A percentile compares a stretch with the other conserved stretches of the same genome.
Evolutionary conservation across 805 yeast genomes (phyloP).

Genomic region (Yarrowia sp.): DNA sequence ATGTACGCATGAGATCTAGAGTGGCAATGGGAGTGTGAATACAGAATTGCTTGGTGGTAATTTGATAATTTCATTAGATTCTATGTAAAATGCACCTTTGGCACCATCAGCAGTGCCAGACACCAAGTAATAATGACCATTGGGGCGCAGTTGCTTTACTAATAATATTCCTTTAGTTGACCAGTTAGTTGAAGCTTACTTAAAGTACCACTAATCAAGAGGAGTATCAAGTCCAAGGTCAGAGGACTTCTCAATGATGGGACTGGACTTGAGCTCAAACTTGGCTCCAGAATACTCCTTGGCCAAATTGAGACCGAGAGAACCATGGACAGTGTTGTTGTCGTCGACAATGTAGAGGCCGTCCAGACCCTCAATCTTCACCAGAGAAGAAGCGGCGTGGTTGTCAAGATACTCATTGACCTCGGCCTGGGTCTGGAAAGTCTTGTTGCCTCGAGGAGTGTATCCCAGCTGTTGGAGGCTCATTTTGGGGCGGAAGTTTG

Average conservation of each 20-base stretch:
- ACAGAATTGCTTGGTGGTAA: too few relatives aligned
- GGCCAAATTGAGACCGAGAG: background rate
- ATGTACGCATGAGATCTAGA: too few relatives aligned
- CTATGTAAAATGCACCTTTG: background rate
- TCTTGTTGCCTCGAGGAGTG: constrained; percentile 12
- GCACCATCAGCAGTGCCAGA: background rate
- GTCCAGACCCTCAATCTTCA: constrained; percentile 14
- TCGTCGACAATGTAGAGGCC: constrained; percentile 9
- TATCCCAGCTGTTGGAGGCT: constrained; percentile 17
- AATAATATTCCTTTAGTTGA: background rate
- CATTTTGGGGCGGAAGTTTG: constrained; percentile 16
- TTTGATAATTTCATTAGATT: background rate
- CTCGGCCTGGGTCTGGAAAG: constrained; percentile 3
- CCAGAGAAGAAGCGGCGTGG: constrained; percentile 7
- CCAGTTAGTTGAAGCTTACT: too few relatives aligned
- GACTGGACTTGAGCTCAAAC: constrained; percentile 6
- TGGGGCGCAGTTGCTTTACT: too few relatives aligned
- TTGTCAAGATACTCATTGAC: constrained; percentile 12
- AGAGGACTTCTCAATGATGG: background rate
- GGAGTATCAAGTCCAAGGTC: constrained; percentile 14
- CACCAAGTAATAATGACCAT: too few relatives aligned
- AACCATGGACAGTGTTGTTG: constrained; percentile 5
- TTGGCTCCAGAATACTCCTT: constrained; percentile 5
- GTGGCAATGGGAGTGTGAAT: too few relatives aligned
- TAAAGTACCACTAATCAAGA: background rate